Conservation (phyloP, 2,329 filamentous ascomycete species). For the Fusarium succisae region DNA sequence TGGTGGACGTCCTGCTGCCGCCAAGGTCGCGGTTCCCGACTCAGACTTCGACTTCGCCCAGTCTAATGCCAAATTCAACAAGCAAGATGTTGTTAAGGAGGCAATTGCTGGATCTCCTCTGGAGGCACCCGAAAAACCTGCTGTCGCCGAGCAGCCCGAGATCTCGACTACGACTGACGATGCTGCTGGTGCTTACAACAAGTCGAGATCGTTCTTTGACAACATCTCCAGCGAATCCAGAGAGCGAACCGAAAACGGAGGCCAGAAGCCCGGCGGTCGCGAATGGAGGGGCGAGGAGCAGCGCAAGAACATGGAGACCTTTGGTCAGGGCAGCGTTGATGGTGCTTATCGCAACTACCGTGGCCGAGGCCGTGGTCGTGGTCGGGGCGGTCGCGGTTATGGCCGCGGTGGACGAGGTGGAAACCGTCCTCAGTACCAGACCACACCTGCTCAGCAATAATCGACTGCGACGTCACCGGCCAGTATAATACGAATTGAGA, state of each 20-base stretch:
- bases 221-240: conserved; percentile 96
- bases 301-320: conserved; percentile 96
- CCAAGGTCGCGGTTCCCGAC: conserved; percentile 87
- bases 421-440: conserved; percentile 46
- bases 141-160: conserved; percentile 49
- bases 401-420: conserved; percentile 54
- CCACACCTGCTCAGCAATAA: conserved; percentile 43
- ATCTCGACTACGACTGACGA: conserved; percentile 52
- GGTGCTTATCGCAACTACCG: conserved; percentile 80
- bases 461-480: background rate
- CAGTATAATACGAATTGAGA: conserved; percentile 2
- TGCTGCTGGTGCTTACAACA: conserved; percentile 77
- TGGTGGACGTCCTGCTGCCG: conserved; percentile 55
- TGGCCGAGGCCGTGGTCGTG: conserved; percentile 79
- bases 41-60: conserved; percentile 91
- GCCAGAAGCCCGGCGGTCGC: conserved; percentile 76
- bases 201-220: conserved; percentile 91
- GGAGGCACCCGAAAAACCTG: conserved; percentile 57
- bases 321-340: conserved; percentile 95
- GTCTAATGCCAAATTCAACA: conserved; percentile 60
- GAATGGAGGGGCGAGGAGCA: conserved; percentile 95
- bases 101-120: conserved; percentile 81
- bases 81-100: conserved; percentile 77
- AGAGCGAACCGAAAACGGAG: conserved; percentile 80
- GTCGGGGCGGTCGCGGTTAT: conserved; percentile 56